Conservation (phyloP, 192 early-diverging fungal genomes). For the Umbelopsis sp. region DNA sequence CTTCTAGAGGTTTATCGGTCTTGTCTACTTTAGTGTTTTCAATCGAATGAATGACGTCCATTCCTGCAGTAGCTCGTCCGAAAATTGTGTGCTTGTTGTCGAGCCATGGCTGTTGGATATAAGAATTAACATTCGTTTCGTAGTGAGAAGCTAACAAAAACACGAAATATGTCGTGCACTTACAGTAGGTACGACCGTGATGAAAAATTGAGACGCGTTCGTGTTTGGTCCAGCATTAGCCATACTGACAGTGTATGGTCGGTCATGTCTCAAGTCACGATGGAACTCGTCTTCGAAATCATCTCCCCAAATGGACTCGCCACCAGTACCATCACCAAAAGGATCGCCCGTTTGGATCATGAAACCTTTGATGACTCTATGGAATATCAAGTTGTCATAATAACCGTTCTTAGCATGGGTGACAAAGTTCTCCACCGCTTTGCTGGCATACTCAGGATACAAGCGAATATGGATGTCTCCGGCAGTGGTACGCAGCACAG, state of each 20-base stretch:
- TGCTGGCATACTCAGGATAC: slow-evolving; percentile 90
- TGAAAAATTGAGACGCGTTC: slow-evolving; percentile 96
- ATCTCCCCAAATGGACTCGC: slow-evolving; percentile 88
- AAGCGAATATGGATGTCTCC: slow-evolving; percentile 91
- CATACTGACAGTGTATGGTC: slow-evolving; percentile 93
- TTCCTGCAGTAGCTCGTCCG: slow-evolving; percentile 85
- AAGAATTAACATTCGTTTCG: neutral
- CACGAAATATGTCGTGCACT: slow-evolving; percentile 32
- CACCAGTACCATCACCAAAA: slow-evolving; percentile 92
- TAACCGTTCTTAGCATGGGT: slow-evolving; percentile 85
- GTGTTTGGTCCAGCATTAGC: slow-evolving; percentile 91
- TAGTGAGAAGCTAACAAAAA: neutral
- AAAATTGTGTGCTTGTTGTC: slow-evolving; percentile 98
- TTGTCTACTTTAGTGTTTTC: slow-evolving; percentile 84
- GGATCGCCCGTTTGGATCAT: slow-evolving; percentile 97
- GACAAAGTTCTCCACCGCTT: slow-evolving; percentile 95
- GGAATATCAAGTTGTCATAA: slow-evolving; percentile 93
- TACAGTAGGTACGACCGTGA: slow-evolving; percentile 88
- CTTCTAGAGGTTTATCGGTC: slow-evolving; percentile 87
- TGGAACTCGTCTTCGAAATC: slow-evolving; percentile 96
- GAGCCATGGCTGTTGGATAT: slow-evolving; percentile 77
- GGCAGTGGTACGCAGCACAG: slow-evolving; percentile 85
- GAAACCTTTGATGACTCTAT: slow-evolving; percentile 95
- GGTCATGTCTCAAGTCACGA: slow-evolving; percentile 78
- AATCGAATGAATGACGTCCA: slow-evolving; percentile 91